Evolutionary conservation across 1,284 basidiomycete genomes (phyloP), one percentile per base, ranked within the genome.

Genomic region (Rhodotorula mucilaginosa): DNA sequence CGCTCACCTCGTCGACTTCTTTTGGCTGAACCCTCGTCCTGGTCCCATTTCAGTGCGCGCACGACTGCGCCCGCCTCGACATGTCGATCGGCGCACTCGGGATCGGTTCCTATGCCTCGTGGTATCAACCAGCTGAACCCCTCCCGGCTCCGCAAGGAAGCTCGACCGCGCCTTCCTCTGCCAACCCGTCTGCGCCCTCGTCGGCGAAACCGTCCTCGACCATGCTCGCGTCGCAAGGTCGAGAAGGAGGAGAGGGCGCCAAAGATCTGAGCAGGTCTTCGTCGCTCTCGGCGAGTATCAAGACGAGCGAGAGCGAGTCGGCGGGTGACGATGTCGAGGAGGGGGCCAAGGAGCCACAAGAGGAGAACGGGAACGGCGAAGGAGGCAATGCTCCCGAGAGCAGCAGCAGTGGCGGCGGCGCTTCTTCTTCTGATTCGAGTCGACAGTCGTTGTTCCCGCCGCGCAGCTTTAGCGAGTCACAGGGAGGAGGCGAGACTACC

Each of bases 71-170:
- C 56, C 86, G 88, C 64, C 84, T 93, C 29, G 88, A 93, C 78
- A 82, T 90, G 64, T 87, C 91, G 34, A 85, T 99, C 3, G 89
- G 91, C 52, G 91, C 89, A 78, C 87, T 97, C 67, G 90, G 89
- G 59, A 97, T 99, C 69, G 97, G 97, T 18, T 97, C 95, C 5
- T 99, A 94, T 80, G 91, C 96, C 58, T 83, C 82, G 3, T 79
- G 86, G 34, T 75, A 82, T 83, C 62, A 74, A 31, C 73, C 77
- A 1, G 60, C 74, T 3, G 49, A 61, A 29, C 61, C 67, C 16
- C 39, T 49, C 7, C 31, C 64, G 12, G 44, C 46, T 13, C 58
- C 58, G 23, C 44, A 56, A n/a, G 39, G 31, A 5, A 56, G 54
- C 54, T 56, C 54, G 54, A 46, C 64, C 7, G n/a, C 65, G 5